Evolutionary conservation across 2,329 filamentous ascomycete species (phyloP), one percentile per base, ranked within the genome.

Genomic region (Ampelomyces quisqualis): DNA sequence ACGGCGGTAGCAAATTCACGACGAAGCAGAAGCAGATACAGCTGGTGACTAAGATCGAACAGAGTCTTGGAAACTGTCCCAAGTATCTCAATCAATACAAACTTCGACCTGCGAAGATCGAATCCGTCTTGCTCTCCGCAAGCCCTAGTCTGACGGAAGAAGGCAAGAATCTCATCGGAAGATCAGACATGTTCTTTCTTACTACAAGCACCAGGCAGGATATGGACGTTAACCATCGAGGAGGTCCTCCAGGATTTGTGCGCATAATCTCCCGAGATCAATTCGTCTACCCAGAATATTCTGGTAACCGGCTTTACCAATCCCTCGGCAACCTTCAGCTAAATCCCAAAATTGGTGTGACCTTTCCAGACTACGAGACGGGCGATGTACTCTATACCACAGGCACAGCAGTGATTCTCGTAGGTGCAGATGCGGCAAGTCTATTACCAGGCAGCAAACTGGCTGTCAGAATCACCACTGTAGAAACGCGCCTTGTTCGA

Each of bases 181-280:
- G 77, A 47, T 78, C 85, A 2, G 89, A 94, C 61, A 74, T 90
- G 53, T 82, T 95, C 65, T 94, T 95, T 68, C 70, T 95, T 26
- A 84, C 86, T 13, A 86, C 81, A 1, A 76, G 85, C 55, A 76
- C 79, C 10, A 60, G 66, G 4, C 65, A 71, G 10, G 81, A 81
- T 39, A 94, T 94, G 88, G 88, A 94, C 64, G 87, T 84, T 5
- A 95, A 94, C 59, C 81, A 88, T 56, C 80, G 89, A 5, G 89
- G 89, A 24, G 89, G 89, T 0, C 76, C 82, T 1, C 73, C 76
- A 1, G 89, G 88, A 0, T 91, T 95, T 58, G 71, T 91, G 14
- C 78, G 88, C 17, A 73, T 91, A 7, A 63, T 83, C 1, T 78
- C 76, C 14, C 83, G 86, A 41, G 71, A 70, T 1, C 73, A 79